These are phyloP conservation scores for Spizellomyces sp. DNA, from an alignment of 192 early-diverging fungal genomes.

Conservation along the genomic window DNA sequence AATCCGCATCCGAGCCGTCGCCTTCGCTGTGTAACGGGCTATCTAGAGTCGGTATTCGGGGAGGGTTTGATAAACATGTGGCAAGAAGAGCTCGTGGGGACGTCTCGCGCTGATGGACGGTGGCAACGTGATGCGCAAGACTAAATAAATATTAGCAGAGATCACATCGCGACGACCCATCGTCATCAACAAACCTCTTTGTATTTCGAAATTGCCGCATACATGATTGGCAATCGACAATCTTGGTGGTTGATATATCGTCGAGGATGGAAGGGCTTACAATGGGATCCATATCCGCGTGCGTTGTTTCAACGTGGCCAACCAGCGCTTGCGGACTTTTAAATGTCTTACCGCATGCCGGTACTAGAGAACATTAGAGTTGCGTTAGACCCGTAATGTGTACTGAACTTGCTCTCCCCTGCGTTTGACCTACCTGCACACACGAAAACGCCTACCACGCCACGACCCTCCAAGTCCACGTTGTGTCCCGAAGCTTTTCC, in stretches of 20 bases:
- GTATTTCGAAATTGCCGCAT: background rate
- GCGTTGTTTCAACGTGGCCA: background rate
- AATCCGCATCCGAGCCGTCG: no score
- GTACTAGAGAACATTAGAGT: background rate
- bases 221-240: constrained; percentile 2
- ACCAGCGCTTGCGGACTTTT: constrained; percentile 11
- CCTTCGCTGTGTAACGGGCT: no score
- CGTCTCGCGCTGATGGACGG: background rate
- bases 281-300: constrained; percentile 24
- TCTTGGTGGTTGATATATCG: background rate
- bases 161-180: background rate
- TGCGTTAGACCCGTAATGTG: no score
- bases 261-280: background rate
- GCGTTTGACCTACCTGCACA: constrained; percentile 8
- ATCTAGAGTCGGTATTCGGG: no score
- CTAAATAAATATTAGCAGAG: background rate
- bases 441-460: background rate
- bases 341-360: constrained; percentile 14
- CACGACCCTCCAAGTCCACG: background rate
- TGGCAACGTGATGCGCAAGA: background rate
- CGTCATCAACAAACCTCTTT: background rate
- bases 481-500: constrained; percentile 11
- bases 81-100: no score
- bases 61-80: no score
- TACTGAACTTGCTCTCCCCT: no score